A percentile compares a stretch with the other conserved stretches of the same genome.
Evolutionary conservation across 2,329 filamentous ascomycete species (phyloP).

Genomic region (Botrytis elliptica): DNA sequence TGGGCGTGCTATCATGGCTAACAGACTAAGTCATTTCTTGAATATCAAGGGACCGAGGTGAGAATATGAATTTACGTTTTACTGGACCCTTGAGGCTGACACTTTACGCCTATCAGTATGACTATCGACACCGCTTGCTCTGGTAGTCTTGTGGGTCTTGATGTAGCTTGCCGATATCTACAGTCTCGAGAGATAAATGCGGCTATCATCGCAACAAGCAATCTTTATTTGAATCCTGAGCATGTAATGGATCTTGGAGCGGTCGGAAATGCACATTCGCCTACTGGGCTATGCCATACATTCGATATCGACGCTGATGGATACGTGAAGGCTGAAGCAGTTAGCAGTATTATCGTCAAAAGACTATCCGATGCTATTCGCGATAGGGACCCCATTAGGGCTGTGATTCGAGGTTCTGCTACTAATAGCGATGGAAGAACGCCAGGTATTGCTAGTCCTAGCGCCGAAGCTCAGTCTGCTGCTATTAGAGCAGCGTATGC

Average conservation of each 20-base stretch:
- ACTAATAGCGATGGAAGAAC: constrained; percentile 19
- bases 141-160: constrained; percentile 53
- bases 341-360: constrained; percentile 10
- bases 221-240: constrained; percentile 31
- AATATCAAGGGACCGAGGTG: constrained; percentile 52
- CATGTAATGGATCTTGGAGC: constrained; percentile 21
- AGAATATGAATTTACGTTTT: neutral
- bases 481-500: constrained; percentile 17
- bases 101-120: constrained; percentile 43
- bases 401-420: constrained; percentile 10
- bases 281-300: constrained; percentile 16
- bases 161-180: constrained; percentile 39
- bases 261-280: constrained; percentile 16
- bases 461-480: constrained; percentile 14
- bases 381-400: constrained; percentile 16
- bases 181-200: constrained; percentile 41
- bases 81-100: neutral
- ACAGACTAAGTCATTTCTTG: constrained; percentile 53
- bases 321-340: constrained; percentile 13
- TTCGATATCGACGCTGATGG: constrained; percentile 16
- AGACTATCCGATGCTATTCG: constrained; percentile 14
- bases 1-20: constrained; percentile 43
- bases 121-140: constrained; percentile 60
- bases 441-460: constrained; percentile 13
- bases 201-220: constrained; percentile 34